phyloP scores from a whole-genome alignment of 2,329 filamentous ascomycete species.

The Mycosphaerella arachidis region DNA sequence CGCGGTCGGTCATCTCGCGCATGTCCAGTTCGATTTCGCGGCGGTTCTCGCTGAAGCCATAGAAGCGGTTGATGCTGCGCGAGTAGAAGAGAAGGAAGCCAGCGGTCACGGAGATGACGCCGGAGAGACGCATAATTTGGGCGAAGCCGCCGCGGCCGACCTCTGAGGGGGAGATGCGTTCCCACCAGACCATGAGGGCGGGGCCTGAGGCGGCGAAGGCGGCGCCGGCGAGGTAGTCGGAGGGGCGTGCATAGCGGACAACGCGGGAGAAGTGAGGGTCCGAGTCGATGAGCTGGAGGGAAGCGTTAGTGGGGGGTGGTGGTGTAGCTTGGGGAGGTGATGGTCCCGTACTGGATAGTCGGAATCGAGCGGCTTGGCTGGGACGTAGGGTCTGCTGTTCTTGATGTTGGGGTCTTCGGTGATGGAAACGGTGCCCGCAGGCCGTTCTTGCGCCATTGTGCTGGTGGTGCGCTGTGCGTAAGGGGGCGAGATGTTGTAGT shows the following conservation, averaged over 20 bases:
- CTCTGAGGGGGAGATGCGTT: slow-evolving; percentile 78
- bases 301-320: slow-evolving; percentile 22
- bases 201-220: slow-evolving; percentile 69
- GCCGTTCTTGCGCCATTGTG: slow-evolving; percentile 21
- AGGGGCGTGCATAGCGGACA: slow-evolving; percentile 75
- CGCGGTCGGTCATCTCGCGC: slow-evolving; percentile 94
- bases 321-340: neutral
- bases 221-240: slow-evolving; percentile 72
- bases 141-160: slow-evolving; percentile 79
- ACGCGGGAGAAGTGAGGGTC: slow-evolving; percentile 95
- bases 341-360: slow-evolving; percentile 69
- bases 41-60: slow-evolving; percentile 87
- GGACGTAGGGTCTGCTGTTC: slow-evolving; percentile 36
- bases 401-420: slow-evolving; percentile 29
- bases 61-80: slow-evolving; percentile 80
- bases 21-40: slow-evolving; percentile 95
- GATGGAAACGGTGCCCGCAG: slow-evolving; percentile 18
- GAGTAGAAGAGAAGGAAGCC: slow-evolving; percentile 85
- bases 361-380: slow-evolving; percentile 73
- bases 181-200: slow-evolving; percentile 69
- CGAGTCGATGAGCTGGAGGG: slow-evolving; percentile 85
- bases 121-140: slow-evolving; percentile 73
- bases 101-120: slow-evolving; percentile 66
- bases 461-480: slow-evolving; percentile 7
- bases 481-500: slow-evolving; percentile 7